Base-by-base conservation (phyloP, 2,329 filamentous ascomycete species). In the Daldinia sp. region DNA sequence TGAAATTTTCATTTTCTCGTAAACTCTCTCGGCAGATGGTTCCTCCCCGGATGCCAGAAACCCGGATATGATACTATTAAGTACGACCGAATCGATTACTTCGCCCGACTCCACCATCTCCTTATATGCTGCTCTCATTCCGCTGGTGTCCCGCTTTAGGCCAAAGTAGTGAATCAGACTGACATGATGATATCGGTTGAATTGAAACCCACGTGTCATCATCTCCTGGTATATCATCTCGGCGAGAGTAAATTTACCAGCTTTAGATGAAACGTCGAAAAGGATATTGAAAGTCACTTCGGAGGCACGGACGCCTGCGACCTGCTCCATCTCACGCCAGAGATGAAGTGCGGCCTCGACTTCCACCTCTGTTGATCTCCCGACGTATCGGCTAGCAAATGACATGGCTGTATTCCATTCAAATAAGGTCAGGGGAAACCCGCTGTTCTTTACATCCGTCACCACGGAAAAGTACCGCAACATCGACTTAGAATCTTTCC, bases 261-360 rank as follows among this genome's bases (percentile, higher is more conserved):
- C 89, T 79, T 96, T 97, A 73, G 93, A 88, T 0, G 96, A 93
- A 10, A 93, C 87, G 76, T 98, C 92, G 74, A 97, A 98, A 12
- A 99, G 86, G 53, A 98, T 92, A 77, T 96, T 97, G 80, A 99
- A 97, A 0, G 95, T 97, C n/a, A 94, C 90, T 55, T 89, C 85
- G 73, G 92, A 92, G 39, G 87, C 90, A 72, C 82, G 81, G 13
- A 93, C 79, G 0, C 87, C 86, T 1, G 90, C 89, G 4, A 88
- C 82, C 53, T 87, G 85, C 79, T 99, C 96, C 94, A 98, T 98
- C 74, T 96, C 90, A 71, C 88, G 89, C 94, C 95, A 99, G 26
- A 97, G 80, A 54, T 89, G 87, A 51, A 99, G 83, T 0, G 93
- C 90, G 4, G 88, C 86, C 78, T 92, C 83, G 48, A 93, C 79